phyloP scores from a whole-genome alignment of 2,329 filamentous ascomycete species.

The Cadophora luteo-olivacea region DNA sequence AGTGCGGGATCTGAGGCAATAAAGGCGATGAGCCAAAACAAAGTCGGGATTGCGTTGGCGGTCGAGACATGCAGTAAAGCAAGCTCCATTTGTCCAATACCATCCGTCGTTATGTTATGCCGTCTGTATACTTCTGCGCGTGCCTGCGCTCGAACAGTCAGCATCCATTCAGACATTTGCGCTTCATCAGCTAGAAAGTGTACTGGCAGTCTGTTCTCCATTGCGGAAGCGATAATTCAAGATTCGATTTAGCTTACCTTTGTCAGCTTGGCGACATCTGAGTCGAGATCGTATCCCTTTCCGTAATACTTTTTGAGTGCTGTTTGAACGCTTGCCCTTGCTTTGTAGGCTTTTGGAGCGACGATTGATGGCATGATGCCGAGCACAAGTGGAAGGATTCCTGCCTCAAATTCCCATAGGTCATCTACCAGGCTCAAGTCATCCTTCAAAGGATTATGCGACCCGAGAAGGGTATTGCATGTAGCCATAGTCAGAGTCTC shows the following conservation, averaged over 20 bases:
- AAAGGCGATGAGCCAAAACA: slow-evolving; percentile 48
- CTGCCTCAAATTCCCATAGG: slow-evolving; percentile 47
- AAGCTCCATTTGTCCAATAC: slow-evolving; percentile 45
- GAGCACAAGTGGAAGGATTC: slow-evolving; percentile 39
- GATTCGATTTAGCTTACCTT: not conserved
- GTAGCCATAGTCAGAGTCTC: slow-evolving; percentile 49
- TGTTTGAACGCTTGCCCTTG: slow-evolving; percentile 48
- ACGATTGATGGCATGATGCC: slow-evolving; percentile 43
- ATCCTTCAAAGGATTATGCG: slow-evolving; percentile 50
- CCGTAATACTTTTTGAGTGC: slow-evolving; percentile 44
- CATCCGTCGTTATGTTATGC: slow-evolving; percentile 37
- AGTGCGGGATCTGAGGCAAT: slow-evolving; percentile 43
- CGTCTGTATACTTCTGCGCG: slow-evolving; percentile 42
- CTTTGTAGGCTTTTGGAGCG: slow-evolving; percentile 42
- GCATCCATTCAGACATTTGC: not conserved
- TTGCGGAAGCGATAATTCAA: not conserved
- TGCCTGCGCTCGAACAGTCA: not conserved
- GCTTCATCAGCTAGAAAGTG: not conserved
- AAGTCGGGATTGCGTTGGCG: slow-evolving; percentile 47
- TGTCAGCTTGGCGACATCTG: slow-evolving; percentile 37
- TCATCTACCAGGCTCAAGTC: slow-evolving; percentile 46
- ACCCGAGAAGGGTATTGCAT: slow-evolving; percentile 50
- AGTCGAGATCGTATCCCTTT: slow-evolving; percentile 40
- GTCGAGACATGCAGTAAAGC: slow-evolving; percentile 43
- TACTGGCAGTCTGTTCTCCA: not conserved